Evolutionary conservation across 2,329 filamentous ascomycete genomes (phyloP).

Genomic region (Ophiocordyceps robertsii): DNA sequence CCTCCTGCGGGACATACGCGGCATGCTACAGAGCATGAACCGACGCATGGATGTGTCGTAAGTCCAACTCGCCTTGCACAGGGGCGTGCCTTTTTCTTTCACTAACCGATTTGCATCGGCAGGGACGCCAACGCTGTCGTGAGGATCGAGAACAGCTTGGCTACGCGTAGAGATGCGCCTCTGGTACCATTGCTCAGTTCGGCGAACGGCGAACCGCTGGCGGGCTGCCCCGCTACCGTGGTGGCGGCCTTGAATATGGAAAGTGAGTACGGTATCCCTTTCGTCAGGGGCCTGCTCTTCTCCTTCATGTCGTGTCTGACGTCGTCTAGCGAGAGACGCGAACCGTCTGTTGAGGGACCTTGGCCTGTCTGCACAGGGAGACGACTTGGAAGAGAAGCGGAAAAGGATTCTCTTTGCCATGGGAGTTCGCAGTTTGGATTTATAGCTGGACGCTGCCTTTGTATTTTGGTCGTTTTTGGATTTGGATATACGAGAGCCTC

Average conservation of each 20-base stretch:
- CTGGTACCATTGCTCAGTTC: neutral
- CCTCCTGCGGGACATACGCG: neutral
- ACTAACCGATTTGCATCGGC: neutral
- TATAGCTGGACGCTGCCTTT: neutral
- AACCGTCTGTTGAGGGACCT: neutral
- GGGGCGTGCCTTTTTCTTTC: neutral
- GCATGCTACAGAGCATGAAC: neutral
- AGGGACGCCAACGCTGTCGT: neutral
- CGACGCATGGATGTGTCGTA: neutral
- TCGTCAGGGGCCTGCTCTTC: neutral
- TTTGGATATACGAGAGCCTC: neutral
- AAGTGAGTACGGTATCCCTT: neutral
- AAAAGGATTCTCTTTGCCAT: neutral
- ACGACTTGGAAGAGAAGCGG: neutral
- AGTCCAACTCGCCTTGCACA: neutral
- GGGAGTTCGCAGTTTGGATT: neutral
- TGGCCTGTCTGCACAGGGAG: neutral
- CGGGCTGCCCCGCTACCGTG: neutral
- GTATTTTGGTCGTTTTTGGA: neutral
- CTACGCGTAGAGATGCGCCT: neutral
- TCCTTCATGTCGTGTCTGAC: neutral
- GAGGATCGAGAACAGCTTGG: neutral
- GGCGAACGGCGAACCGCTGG: neutral
- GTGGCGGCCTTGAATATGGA: neutral
- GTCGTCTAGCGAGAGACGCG: neutral